Base-by-base conservation (phyloP, 352 stramenopile genomes). In the Pythium aphanidermatum region DNA sequence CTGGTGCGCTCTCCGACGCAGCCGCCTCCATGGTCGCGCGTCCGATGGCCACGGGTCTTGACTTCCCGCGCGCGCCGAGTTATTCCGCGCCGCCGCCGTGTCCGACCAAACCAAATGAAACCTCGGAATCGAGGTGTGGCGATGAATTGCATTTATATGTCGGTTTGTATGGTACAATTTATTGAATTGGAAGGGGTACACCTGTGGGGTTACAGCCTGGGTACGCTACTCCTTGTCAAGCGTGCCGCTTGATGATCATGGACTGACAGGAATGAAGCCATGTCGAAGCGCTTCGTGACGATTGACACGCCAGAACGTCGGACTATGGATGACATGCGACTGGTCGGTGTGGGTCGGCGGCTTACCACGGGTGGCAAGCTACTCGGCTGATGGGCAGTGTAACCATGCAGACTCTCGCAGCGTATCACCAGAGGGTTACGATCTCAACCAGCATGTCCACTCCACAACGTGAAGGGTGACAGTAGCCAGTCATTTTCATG, bases 141-240 rank as follows among this genome's bases (percentile, higher is more conserved):
- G 46, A 59, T 63, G 43, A 69, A 75, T 67, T 60, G 57, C 17
- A 11, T 61, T 64, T 44, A 25, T 58, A 27, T 65, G 51, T 40
- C 5, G 14, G 12, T 68, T 75, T 79, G 67, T 81, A 84, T 58
- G 32, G 0, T 26, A 9, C 68, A 65, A 83, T 86, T 86, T 59
- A 75, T 54, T 72, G 53, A 78, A 64, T 84, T 51, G 53, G 35
- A 2, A 16, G 25, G 28, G 50, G 37, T 55, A 53, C 41, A 20
- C 31, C 3, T 5, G 11, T 26, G 19, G 31, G 46, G 47, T 39
- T 55, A 55, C 47, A 21, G 30, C 17, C 8, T 21, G 5, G 28
- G 28, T 37, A 17, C 19, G 7, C 21, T 33, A 14, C 28, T 33
- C 28, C 14, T 14, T 13, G 14, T 33, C 14, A 14, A 9, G 14